Percentiles rank a stretch among this genome's conserved stretches.
Evolutionary conservation across 2,329 filamentous ascomycete species (phyloP).

Genomic region (Calonectria honghensis): DNA sequence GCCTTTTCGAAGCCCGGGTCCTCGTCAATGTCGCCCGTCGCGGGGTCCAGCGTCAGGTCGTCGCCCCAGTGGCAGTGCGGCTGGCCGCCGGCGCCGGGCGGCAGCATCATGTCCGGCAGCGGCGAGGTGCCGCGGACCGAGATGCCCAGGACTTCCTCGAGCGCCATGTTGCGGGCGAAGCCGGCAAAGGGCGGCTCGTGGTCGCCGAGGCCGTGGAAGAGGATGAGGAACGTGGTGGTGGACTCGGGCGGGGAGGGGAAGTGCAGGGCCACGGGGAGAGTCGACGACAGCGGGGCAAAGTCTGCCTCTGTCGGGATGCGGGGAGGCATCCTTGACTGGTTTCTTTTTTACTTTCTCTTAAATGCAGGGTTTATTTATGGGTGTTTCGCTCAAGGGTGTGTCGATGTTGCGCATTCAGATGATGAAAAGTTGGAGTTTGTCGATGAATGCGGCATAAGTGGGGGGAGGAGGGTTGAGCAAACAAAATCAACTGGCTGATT

Average conservation of each 20-base stretch:
- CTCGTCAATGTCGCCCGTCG: constrained; percentile 72
- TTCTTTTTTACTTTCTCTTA: neutral
- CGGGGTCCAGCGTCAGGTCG: constrained; percentile 73
- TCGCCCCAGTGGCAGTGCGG: constrained; percentile 80
- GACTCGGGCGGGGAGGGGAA: constrained; percentile 74
- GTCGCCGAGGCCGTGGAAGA: constrained; percentile 91
- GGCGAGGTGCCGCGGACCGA: constrained; percentile 82
- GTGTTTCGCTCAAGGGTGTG: neutral
- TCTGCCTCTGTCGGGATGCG: constrained; percentile 71
- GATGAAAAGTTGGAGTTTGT: constrained; percentile 28
- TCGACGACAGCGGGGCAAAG: constrained; percentile 66
- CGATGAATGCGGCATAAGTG: constrained; percentile 19
- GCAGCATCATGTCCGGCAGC: constrained; percentile 80
- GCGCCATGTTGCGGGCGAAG: constrained; percentile 80
- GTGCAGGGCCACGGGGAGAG: constrained; percentile 67
- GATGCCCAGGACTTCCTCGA: constrained; percentile 86
- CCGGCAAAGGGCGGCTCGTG: constrained; percentile 79
- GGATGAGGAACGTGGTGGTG: constrained; percentile 84
- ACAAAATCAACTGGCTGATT: neutral
- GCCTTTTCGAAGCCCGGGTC: constrained; percentile 77
- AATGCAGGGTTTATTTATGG: neutral
- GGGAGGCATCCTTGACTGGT: constrained; percentile 61
- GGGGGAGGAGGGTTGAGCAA: neutral
- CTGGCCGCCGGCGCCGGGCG: constrained; percentile 48
- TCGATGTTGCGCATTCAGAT: constrained; percentile 21